Evolutionary conservation across 2,329 filamentous ascomycete species (phyloP).

Genomic region (Arthrobotrys sphaeroides): DNA sequence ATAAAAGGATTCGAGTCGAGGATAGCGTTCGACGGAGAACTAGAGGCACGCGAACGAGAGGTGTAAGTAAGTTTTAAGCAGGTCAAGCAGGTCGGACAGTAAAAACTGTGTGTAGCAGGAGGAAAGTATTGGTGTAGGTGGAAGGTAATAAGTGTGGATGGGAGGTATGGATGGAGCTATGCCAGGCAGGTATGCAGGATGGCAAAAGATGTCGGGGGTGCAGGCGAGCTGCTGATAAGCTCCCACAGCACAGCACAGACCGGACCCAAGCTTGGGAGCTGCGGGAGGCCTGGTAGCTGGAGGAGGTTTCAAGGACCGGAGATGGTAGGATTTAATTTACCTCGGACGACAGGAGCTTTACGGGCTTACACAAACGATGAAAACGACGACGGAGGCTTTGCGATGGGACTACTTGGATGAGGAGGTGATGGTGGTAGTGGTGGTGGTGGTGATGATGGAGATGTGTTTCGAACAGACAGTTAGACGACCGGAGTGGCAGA

Average conservation of each 20-base stretch:
- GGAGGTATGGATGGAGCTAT: background rate
- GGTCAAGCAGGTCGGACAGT: too few species aligned
- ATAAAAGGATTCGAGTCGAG: background rate
- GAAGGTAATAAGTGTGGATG: background rate
- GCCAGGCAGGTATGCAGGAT: conserved; percentile 3
- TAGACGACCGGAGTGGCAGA: conserved; percentile 4
- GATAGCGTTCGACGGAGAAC: background rate
- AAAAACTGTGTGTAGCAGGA: conserved; percentile 12
- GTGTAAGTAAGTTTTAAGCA: conserved; percentile 14
- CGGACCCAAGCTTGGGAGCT: background rate
- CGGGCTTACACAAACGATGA: background rate
- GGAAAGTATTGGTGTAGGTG: conserved; percentile 5
- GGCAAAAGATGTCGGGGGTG: conserved; percentile 11
- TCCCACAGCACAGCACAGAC: background rate
- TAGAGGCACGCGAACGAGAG: conserved; percentile 18
- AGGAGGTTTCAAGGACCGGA: background rate
- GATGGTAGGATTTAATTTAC: conserved; percentile 13
- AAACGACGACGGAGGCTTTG: background rate
- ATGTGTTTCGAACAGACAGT: conserved; percentile 4
- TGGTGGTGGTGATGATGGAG: conserved; percentile 19
- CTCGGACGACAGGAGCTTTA: conserved; percentile 4
- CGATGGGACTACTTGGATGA: background rate
- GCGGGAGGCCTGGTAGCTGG: background rate
- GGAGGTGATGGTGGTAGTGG: background rate
- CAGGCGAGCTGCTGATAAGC: conserved; percentile 12